Evolutionary conservation across 495 filamentous ascomycete species (phyloP).

Genomic region (Lindgomyces ingoldianus): DNA sequence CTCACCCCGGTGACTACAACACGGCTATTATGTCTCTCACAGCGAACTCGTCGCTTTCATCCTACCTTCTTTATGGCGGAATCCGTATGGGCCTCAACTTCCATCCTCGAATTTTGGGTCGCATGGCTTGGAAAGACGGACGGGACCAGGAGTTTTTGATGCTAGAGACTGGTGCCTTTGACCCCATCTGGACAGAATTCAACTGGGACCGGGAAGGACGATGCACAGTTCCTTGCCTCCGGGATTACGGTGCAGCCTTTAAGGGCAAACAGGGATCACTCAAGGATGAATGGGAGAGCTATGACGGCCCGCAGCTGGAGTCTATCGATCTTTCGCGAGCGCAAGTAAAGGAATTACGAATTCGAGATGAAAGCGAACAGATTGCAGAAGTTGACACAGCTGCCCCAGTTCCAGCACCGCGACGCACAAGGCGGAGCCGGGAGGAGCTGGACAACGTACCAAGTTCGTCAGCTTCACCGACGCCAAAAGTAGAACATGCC

Average conservation of each 20-base stretch:
- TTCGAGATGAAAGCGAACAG: conserved; percentile 16
- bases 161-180: conserved; percentile 60
- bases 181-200: conserved; percentile 62
- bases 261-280: conserved; percentile 47
- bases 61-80: conserved; percentile 57
- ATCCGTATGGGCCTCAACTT: conserved; percentile 62
- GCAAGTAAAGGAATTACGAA: conserved; percentile 24
- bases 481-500: conserved; percentile 19
- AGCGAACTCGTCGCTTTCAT: conserved; percentile 57
- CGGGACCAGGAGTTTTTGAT: conserved; percentile 56
- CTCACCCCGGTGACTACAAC: conserved; percentile 58
- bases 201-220: conserved; percentile 54
- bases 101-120: conserved; percentile 57
- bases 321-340: conserved; percentile 22
- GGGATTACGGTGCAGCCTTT: conserved; percentile 56
- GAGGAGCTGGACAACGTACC: conserved; percentile 34
- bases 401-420: conserved; percentile 18
- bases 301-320: conserved; percentile 46
- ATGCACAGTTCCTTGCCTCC: conserved; percentile 57
- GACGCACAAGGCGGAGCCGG: conserved; percentile 16
- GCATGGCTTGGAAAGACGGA: conserved; percentile 59
- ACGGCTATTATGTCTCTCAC: conserved; percentile 59
- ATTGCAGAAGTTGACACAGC: conserved; percentile 19
- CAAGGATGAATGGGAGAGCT: conserved; percentile 57
- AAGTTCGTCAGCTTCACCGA: conserved; percentile 26